These are phyloP conservation scores for Miscanthus lutarioriparius DNA, from an alignment of 176 grass and related monocot species.

Conservation along the genomic window DNA sequence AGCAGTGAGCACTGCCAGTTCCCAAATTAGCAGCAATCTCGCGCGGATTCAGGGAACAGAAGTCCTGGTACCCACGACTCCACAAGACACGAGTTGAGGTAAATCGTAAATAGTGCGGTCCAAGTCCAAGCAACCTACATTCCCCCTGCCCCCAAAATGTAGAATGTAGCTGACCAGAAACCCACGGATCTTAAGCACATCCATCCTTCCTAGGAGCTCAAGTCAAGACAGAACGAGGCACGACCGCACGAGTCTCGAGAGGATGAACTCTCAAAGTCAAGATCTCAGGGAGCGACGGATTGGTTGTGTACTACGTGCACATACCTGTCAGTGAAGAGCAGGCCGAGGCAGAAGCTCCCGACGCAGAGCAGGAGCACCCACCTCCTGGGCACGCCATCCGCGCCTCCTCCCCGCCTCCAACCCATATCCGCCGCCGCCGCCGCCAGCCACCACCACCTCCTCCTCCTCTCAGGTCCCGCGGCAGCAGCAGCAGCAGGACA, in stretches of 20 bases:
- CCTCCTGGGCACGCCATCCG: constrained; percentile 48
- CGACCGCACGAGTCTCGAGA: background rate
- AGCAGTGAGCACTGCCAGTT: background rate
- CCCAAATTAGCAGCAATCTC: background rate
- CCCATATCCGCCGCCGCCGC: constrained; percentile 20
- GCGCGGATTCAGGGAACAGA: background rate
- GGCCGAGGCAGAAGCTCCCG: constrained; percentile 82
- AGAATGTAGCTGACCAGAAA: background rate
- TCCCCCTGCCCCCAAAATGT: background rate
- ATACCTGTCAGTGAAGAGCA: constrained; percentile 89
- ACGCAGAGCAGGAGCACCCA: constrained; percentile 84
- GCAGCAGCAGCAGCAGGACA: background rate
- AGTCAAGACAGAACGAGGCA: background rate
- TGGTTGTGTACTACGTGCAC: too few relatives aligned
- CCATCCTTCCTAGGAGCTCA: background rate
- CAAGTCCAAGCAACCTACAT: background rate
- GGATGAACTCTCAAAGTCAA: background rate
- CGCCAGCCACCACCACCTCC: background rate
- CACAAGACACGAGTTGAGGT: background rate
- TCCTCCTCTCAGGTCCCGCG: constrained; percentile 24
- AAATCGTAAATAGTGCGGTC: background rate
- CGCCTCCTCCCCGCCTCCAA: constrained; percentile 40
- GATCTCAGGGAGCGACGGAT: background rate
- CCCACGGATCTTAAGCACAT: background rate
- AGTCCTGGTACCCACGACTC: too few relatives aligned